phyloP scores from a whole-genome alignment of 169 alveolate species.

The Plasmodium blacklocki region DNA sequence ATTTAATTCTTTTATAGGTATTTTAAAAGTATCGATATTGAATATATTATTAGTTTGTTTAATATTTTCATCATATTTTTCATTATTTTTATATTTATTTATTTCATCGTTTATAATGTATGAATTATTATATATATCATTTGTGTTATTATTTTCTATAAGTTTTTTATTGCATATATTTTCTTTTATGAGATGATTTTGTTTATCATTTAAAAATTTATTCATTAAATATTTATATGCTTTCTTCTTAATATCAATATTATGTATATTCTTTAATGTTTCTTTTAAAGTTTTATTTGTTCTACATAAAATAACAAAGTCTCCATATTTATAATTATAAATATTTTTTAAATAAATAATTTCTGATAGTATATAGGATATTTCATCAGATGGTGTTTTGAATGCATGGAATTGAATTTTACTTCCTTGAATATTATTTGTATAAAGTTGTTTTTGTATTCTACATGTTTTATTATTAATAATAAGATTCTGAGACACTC shows the following conservation, averaged over 20 bases:
- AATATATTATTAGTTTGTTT: background rate
- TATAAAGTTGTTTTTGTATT: constrained; percentile 74
- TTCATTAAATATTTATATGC: constrained; percentile 22
- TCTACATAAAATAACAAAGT: constrained; percentile 85
- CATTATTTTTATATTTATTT: background rate
- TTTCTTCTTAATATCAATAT: constrained; percentile 13
- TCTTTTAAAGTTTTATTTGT: constrained; percentile 77
- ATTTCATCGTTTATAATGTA: background rate
- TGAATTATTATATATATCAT: background rate
- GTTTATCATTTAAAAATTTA: background rate
- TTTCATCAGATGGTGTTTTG: constrained; percentile 78
- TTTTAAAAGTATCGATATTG: constrained; percentile 7
- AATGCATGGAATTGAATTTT: constrained; percentile 75
- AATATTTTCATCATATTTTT: background rate
- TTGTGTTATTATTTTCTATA: background rate
- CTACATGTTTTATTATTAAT: constrained; percentile 67
- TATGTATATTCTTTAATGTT: constrained; percentile 23
- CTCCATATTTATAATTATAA: constrained; percentile 81
- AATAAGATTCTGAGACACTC: constrained; percentile 71
- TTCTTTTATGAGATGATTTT: background rate
- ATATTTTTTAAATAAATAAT: constrained; percentile 69
- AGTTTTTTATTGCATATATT: background rate
- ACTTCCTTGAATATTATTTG: constrained; percentile 75
- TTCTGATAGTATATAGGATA: constrained; percentile 76
- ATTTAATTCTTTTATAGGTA: constrained; percentile 55